Base-by-base conservation (phyloP, 768 basidiomycete genomes). In the Lactarius indigo region DNA sequence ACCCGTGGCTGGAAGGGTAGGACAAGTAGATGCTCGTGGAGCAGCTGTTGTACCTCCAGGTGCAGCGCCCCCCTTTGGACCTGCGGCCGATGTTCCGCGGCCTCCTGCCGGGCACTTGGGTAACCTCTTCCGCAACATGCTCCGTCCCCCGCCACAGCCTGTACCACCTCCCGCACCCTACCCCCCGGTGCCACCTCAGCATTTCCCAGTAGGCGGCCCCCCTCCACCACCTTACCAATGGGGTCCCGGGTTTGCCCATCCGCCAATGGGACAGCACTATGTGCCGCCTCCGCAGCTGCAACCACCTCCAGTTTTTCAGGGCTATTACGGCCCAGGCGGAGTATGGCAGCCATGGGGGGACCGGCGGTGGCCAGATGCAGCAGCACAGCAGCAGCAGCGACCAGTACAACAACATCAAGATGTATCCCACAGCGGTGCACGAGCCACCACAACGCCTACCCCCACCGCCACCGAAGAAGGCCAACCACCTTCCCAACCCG, bases 221-320 rank as follows among this genome's bases (percentile, higher is more conserved):
- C 81, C 80, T 5, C 76, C 84, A 5, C 89, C 87, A 1, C 81
- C 80, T 35, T 87, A 85, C 68, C 71, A 79, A 65, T 79, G 81
- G 44, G 88, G 87, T 10, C 88, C 87, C 10, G 83, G 82, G 41
- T 85, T 83, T 23, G 80, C 76, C 86, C 85, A 85, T 64, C 82
- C 81, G 28, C 90, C 88, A 50, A 74, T 75, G 37, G 78, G 78
- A 59, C 78, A 72, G 8, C 77, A 74, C 54, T 75, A 73, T 72
- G 70, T 75, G 31, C 70, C 63, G 41, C 70, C 61, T n/a, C 68
- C 33, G 33, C 71, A 69, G 52, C 66, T 64, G 10, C 69, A 64
- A 41, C 70, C 50, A 18, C 66, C 67, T n/a, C 66, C 71, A 18
- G 62, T 66, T 20, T 71, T 66, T 30, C 70, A 71, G 23, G 70